A percentile compares a stretch with the other conserved stretches of the same genome.
These are phyloP conservation scores for Globisporangium carolinianum DNA, from an alignment of 352 stramenopile species.

Conservation along the genomic window DNA sequence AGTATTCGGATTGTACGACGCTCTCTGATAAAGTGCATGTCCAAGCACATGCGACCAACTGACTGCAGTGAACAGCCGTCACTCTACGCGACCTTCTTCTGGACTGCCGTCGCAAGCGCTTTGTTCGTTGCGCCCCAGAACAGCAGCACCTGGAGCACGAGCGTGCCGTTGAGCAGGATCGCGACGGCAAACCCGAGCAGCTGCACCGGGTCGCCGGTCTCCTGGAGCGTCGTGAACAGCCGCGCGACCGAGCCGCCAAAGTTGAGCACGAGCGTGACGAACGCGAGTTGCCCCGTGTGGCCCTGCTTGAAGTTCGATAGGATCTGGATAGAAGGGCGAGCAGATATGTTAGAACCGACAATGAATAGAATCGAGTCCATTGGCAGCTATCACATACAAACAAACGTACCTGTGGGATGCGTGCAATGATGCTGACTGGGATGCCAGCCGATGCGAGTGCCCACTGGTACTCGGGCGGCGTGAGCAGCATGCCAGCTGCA, in stretches of 20 bases:
- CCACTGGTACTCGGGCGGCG: conserved; percentile 71
- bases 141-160: conserved; percentile 74
- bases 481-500: conserved; percentile 46
- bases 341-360: conserved; percentile 8
- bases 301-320: conserved; percentile 86
- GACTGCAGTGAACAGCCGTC: neutral
- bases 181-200: conserved; percentile 61
- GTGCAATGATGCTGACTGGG: conserved; percentile 70
- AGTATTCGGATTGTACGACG: neutral
- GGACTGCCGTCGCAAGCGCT: conserved; percentile 39
- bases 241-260: conserved; percentile 72
- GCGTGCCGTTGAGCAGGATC: conserved; percentile 68
- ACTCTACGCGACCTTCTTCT: conserved; percentile 67
- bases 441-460: conserved; percentile 65
- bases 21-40: neutral
- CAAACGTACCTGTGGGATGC: conserved; percentile 60
- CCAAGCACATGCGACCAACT: neutral
- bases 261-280: conserved; percentile 83
- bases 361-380: neutral
- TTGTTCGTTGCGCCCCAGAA: conserved; percentile 83
- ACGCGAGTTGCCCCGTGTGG: conserved; percentile 84
- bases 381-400: neutral
- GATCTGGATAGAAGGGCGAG: conserved; percentile 28
- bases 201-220: conserved; percentile 74
- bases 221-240: conserved; percentile 85